Evolutionary conservation across 305 asterid species (phyloP).

Genomic region (Fraxinus latifolia): DNA sequence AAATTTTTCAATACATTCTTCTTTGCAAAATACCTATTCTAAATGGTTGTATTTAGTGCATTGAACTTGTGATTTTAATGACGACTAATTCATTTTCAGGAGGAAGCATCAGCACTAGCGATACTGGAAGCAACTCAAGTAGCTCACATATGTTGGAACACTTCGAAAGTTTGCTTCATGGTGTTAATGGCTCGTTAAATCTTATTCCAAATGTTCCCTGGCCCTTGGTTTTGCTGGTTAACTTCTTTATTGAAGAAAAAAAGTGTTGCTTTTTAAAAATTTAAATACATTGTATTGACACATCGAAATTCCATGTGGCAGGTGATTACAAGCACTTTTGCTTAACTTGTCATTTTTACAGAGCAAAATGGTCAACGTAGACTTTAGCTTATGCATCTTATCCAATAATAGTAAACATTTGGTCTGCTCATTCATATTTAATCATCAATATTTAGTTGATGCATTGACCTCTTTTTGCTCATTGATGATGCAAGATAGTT

Average conservation of each 20-base stretch:
- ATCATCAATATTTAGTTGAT: background rate
- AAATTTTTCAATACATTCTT: too few species aligned
- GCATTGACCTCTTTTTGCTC: background rate
- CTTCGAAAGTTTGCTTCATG: background rate
- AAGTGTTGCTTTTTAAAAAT: background rate
- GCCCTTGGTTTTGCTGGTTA: background rate
- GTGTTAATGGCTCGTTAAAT: background rate
- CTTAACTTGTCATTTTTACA: background rate
- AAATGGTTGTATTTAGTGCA: background rate
- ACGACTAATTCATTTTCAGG: constrained; percentile 27
- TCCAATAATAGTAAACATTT: background rate
- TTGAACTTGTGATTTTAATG: background rate
- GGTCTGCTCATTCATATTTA: background rate
- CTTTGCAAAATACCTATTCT: too few species aligned
- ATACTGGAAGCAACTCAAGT: constrained; percentile 45
- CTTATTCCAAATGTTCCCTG: background rate
- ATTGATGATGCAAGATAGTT: background rate
- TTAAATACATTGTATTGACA: background rate
- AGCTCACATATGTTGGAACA: constrained; percentile 1
- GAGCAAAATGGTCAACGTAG: background rate
- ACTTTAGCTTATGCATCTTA: background rate
- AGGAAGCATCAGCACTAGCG: constrained; percentile 31
- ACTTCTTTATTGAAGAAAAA: background rate
- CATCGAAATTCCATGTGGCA: background rate
- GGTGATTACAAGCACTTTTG: background rate